Evolutionary conservation across 805 yeast species (phyloP), one percentile per base, ranked within the genome.

Genomic region (Ogataea zsoltii): DNA sequence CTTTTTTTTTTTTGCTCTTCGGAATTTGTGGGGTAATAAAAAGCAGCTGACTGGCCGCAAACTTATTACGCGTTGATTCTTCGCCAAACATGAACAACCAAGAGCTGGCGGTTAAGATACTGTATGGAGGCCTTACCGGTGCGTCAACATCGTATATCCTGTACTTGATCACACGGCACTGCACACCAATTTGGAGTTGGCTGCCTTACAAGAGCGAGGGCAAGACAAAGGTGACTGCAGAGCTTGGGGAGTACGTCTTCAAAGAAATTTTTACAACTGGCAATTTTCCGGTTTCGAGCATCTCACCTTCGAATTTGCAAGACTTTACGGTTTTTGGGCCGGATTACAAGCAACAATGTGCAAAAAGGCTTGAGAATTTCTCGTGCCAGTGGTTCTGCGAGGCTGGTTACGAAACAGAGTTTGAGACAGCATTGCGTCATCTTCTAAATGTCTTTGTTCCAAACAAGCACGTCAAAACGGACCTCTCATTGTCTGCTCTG

Each of bases 181-280:
- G 19, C 31, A 25, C 39, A 13, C 31, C 39, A 14, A 15, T 36
- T 25, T 26, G 39, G 31, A 26, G 39, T 25, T 36, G 39, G 39
- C 31, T 36, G 6, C 39, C 39, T 9, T 25, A 23, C 14, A 36
- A 36, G 25, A 36, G 39, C 14, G 39, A 36, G 26, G 25, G 32
- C 21, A 13, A 14, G 18, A 19, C n/a, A 11, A 23, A n/a, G 15
- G n/a, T n/a, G 19, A 36, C 14, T 11, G 14, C 31, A 11, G 31
- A 28, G 31, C 6, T 11, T 12, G 14, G 31, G 7, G 25, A 21
- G 7, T 21, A 21, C 25, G 9, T 9, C 5, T 21, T 6, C 25
- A 21, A 21, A 9, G 7, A 9, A 25, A 29, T 29, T 23, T 15
- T 25, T 36, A 7, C 11, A 14, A 31, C 18, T 21, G 11, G 10